These are phyloP conservation scores for Aspergillus olivimuriae DNA, from an alignment of 495 filamentous ascomycete genomes.

Conservation along the genomic window DNA sequence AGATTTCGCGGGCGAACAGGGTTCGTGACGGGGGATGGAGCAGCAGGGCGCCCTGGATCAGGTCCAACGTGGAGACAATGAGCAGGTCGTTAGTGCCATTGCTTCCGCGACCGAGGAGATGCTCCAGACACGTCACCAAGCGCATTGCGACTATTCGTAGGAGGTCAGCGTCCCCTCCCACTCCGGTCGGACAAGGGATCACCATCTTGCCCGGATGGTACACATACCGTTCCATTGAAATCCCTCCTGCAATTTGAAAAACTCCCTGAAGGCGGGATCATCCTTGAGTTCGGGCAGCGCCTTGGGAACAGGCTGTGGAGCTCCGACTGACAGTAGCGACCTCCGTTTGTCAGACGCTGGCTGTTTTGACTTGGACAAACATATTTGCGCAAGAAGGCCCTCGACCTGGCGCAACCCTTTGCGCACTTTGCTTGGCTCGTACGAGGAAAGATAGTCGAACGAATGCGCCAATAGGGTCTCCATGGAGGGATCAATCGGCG, in stretches of 20 bases:
- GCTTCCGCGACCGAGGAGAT: conserved; percentile 71
- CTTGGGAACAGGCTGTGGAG: conserved; percentile 50
- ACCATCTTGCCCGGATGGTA: conserved; percentile 1
- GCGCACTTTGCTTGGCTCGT: conserved; percentile 78
- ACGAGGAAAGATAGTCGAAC: conserved; percentile 95
- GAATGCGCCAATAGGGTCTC: conserved; percentile 86
- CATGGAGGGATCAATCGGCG: conserved; percentile 47
- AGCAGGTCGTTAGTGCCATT: conserved; percentile 82
- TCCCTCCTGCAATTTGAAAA: conserved; percentile 92
- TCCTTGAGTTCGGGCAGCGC: conserved; percentile 60
- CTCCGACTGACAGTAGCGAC: conserved; percentile 30
- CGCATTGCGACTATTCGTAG: conserved; percentile 63
- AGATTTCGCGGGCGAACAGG: conserved; percentile 80
- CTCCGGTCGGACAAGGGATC: too few relatives aligned
- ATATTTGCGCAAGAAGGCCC: conserved; percentile 92
- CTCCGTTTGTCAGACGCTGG: conserved; percentile 37
- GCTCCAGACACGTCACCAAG: conserved; percentile 79
- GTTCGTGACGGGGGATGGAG: conserved; percentile 88
- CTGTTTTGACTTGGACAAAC: conserved; percentile 57
- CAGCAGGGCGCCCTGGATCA: conserved; percentile 85
- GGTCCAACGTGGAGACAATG: conserved; percentile 79
- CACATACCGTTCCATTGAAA: conserved; percentile 89
- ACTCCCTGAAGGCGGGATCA: conserved; percentile 91
- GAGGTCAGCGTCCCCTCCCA: conserved; percentile 8
- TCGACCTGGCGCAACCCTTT: conserved; percentile 95